phyloP scores from a whole-genome alignment of 805 yeast species.

The Yarrowia alimentaria region DNA sequence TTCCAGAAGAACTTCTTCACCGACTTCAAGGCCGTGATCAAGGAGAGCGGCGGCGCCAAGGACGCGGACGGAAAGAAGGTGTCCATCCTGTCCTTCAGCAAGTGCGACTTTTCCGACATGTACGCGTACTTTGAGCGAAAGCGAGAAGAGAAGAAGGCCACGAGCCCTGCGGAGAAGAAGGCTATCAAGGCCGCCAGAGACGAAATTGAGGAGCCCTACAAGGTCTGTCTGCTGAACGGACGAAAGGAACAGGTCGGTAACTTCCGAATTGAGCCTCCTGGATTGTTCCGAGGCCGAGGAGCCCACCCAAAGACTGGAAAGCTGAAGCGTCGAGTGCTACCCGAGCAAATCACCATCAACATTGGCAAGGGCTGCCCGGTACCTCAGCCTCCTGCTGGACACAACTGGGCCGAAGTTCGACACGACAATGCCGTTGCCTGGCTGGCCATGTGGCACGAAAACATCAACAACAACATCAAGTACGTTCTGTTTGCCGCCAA shows the following conservation, averaged over 20 bases:
- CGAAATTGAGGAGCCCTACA: slow-evolving; percentile 72
- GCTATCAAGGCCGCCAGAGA: slow-evolving; percentile 69
- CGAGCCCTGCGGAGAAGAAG: slow-evolving; percentile 75
- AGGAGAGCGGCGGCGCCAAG: slow-evolving; percentile 65
- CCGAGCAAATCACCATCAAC: slow-evolving; percentile 87
- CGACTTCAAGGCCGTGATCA: slow-evolving; percentile 68
- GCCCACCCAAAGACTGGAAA: slow-evolving; percentile 96
- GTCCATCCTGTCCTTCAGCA: slow-evolving; percentile 54
- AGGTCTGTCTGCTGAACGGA: slow-evolving; percentile 78
- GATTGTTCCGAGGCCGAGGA: slow-evolving; percentile 93
- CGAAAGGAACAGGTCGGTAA: slow-evolving; percentile 90
- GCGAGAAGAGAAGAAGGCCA: slow-evolving; percentile 67
- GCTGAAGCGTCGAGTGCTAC: slow-evolving; percentile 77
- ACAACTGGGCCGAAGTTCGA: slow-evolving; percentile 81
- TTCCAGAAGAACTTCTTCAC: slow-evolving; percentile 84
- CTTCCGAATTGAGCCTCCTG: slow-evolving; percentile 94
- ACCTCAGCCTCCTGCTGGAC: slow-evolving; percentile 86
- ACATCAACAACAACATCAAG: slow-evolving; percentile 76
- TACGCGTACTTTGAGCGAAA: slow-evolving; percentile 64
- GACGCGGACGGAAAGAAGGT: slow-evolving; percentile 41
- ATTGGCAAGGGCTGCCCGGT: slow-evolving; percentile 67
- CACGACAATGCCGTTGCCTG: slow-evolving; percentile 91
- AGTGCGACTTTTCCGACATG: slow-evolving; percentile 78
- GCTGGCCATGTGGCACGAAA: slow-evolving; percentile 97
- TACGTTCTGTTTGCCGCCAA: slow-evolving; percentile 90